Conservation (phyloP, 208 protist species). For the Leishmania lainsoni region DNA sequence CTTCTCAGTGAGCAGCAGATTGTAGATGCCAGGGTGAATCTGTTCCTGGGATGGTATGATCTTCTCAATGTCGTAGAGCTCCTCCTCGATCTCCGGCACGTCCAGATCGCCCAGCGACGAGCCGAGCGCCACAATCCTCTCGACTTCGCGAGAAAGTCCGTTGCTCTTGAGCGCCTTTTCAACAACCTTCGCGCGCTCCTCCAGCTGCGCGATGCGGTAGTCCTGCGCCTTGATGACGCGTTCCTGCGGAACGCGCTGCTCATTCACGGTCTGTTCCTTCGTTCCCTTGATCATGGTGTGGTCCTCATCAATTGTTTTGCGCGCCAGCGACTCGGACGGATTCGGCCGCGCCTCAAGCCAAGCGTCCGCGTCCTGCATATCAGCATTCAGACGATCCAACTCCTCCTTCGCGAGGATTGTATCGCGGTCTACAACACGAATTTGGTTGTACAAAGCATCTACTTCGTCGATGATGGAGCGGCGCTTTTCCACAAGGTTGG, state of each 20-base stretch:
- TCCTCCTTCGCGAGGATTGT: constrained; percentile 49
- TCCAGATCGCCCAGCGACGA: constrained; percentile 60
- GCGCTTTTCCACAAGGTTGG: constrained; percentile 50
- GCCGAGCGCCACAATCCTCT: constrained; percentile 51
- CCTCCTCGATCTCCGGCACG: constrained; percentile 44
- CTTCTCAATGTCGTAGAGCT: constrained; percentile 79
- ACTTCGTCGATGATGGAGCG: constrained; percentile 64
- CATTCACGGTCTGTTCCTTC: constrained; percentile 55
- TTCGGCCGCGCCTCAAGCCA: constrained; percentile 51
- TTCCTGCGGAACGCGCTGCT: constrained; percentile 71
- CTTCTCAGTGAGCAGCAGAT: constrained; percentile 79
- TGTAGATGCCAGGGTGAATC: constrained; percentile 85
- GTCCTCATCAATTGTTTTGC: constrained; percentile 63
- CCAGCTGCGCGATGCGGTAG: constrained; percentile 79
- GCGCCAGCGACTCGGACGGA: constrained; percentile 37
- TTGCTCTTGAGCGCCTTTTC: constrained; percentile 67
- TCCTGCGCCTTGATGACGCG: constrained; percentile 90
- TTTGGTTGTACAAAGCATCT: constrained; percentile 77
- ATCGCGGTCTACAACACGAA: constrained; percentile 78
- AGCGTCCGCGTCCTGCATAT: constrained; percentile 53
- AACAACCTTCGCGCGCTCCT: constrained; percentile 65
- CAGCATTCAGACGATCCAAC: constrained; percentile 47
- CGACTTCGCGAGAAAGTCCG: constrained; percentile 57
- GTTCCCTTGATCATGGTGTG: constrained; percentile 53
- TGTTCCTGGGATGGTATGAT: constrained; percentile 87